phyloP scores from a whole-genome alignment of 139 green algal species.

The Closterium sp. region DNA sequence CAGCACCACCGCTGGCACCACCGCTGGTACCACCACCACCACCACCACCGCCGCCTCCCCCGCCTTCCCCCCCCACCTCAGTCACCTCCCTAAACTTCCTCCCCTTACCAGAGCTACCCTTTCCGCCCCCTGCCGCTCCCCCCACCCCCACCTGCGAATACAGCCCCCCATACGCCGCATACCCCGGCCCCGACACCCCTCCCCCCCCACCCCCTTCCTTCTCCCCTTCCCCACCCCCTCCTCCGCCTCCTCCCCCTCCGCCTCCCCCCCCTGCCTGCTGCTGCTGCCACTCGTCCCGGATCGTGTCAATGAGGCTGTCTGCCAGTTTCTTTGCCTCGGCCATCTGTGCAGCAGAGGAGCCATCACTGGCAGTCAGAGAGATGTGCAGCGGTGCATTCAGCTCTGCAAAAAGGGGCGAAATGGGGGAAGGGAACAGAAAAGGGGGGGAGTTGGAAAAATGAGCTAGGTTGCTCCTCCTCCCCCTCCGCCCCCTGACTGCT shows the following conservation, averaged over 20 bases:
- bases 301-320: not conserved
- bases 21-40: not conserved
- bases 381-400: not conserved
- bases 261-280: not conserved
- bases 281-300: not conserved
- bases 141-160: not conserved
- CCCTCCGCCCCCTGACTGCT: not conserved
- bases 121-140: not conserved
- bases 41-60: not conserved
- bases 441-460: too few relatives aligned
- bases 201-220: not conserved
- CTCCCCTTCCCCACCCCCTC: not conserved
- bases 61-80: not conserved
- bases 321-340: not conserved
- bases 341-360: not conserved
- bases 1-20: not conserved
- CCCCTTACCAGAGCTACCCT: not conserved
- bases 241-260: too few relatives aligned
- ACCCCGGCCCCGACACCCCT: not conserved
- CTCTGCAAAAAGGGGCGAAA: not conserved
- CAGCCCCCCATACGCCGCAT: not conserved
- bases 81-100: not conserved
- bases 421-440: too few relatives aligned
- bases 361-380: not conserved
- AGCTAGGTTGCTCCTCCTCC: too few relatives aligned